Conservation (phyloP, 441 rosid species). For the Gossypium aridum region DNA sequence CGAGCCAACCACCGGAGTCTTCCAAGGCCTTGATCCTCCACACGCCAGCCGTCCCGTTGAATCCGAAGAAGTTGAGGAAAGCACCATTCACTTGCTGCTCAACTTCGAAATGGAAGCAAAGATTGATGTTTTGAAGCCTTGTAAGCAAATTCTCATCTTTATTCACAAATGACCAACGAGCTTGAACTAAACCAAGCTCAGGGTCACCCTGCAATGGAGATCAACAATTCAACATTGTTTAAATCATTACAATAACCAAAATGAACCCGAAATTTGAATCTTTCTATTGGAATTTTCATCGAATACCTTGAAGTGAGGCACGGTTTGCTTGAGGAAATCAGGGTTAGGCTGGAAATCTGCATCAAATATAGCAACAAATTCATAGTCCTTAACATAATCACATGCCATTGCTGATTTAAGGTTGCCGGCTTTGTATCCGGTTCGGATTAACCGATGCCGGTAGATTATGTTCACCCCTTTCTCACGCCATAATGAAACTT, state of each 20-base stretch:
- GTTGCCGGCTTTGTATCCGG: constrained; percentile 82
- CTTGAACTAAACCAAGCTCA: constrained; percentile 76
- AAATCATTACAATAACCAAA: background rate
- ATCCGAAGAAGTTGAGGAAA: constrained; percentile 79
- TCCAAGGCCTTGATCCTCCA: constrained; percentile 91
- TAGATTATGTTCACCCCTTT: constrained; percentile 62
- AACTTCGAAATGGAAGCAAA: constrained; percentile 92
- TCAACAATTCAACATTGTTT: constrained; percentile 12
- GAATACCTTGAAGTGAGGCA: constrained; percentile 83
- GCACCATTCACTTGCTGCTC: constrained; percentile 89
- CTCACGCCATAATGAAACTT: constrained; percentile 50
- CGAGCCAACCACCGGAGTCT: constrained; percentile 94
- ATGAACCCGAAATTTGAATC: background rate
- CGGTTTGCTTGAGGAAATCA: constrained; percentile 55
- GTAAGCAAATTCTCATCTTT: constrained; percentile 88
- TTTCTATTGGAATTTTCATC: background rate
- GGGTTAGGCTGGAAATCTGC: constrained; percentile 75
- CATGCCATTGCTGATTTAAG: constrained; percentile 75
- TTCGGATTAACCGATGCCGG: constrained; percentile 62
- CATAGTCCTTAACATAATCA: constrained; percentile 65
- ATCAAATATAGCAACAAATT: constrained; percentile 63
- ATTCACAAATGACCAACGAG: constrained; percentile 92
- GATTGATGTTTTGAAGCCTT: constrained; percentile 78
- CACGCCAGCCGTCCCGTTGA: constrained; percentile 94
- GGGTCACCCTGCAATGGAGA: constrained; percentile 66